Conservation (phyloP, 1,284 basidiomycete species). For the Athelia sp. region DNA sequence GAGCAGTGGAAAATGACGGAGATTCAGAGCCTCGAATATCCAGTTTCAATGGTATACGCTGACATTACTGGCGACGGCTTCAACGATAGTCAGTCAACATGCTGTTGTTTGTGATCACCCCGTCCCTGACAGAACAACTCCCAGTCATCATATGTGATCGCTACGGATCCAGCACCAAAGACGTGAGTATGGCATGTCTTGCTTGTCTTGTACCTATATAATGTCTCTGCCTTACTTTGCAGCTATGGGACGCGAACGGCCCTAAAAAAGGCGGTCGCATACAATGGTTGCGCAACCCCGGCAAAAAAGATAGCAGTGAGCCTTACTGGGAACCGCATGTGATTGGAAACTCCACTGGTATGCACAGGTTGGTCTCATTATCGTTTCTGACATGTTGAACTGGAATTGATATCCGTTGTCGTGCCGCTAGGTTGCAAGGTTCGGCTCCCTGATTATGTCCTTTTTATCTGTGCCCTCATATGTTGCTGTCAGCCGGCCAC, state of each 20-base stretch:
- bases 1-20: slow-evolving; percentile 11
- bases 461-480: no score
- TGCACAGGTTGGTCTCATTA: slow-evolving; percentile 15
- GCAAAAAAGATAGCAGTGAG: slow-evolving; percentile 6
- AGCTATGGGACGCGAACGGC: slow-evolving; percentile 14
- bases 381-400: no score
- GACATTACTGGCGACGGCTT: slow-evolving; percentile 21
- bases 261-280: slow-evolving; percentile 19
- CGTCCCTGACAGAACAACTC: not conserved
- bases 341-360: slow-evolving; percentile 19
- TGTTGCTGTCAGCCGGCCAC: not conserved
- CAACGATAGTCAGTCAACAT: slow-evolving; percentile 20
- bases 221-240: not conserved
- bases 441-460: no score
- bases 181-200: slow-evolving; percentile 14
- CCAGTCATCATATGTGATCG: slow-evolving; percentile 24
- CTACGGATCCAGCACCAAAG: slow-evolving; percentile 23
- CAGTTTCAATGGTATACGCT: slow-evolving; percentile 20
- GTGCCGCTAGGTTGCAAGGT: not conserved
- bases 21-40: slow-evolving; percentile 19
- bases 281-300: slow-evolving; percentile 22
- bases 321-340: slow-evolving; percentile 14
- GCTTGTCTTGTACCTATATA: slow-evolving; percentile 1
- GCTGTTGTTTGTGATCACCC: not conserved
- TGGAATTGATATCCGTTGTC: not conserved